Conservation (phyloP, 108 stramenopile genomes). For the Cyclostephanos invisitatus region DNA sequence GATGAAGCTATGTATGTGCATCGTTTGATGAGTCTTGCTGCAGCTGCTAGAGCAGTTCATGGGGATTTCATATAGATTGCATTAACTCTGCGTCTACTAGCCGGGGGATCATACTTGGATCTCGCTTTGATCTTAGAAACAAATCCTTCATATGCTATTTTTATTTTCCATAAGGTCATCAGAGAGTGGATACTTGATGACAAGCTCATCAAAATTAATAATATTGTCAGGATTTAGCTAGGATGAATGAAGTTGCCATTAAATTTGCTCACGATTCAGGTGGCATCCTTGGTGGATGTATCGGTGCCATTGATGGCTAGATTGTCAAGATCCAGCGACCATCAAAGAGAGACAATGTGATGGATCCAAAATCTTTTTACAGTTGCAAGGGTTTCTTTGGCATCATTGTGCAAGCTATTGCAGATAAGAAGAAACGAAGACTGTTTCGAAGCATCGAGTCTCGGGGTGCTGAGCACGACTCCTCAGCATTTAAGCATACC, state of each 20-base stretch:
- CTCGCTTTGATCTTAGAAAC: too few relatives aligned
- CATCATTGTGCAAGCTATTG: slow-evolving; percentile 32
- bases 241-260: slow-evolving; percentile 8
- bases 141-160: too few relatives aligned
- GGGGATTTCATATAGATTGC: too few relatives aligned
- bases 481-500: slow-evolving; percentile 16
- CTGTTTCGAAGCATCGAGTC: slow-evolving; percentile 9
- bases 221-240: background rate
- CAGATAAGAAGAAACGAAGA: slow-evolving; percentile 15
- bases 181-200: slow-evolving; percentile 2
- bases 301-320: slow-evolving; percentile 1
- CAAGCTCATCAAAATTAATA: background rate
- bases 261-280: background rate
- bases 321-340: slow-evolving; percentile 3
- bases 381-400: slow-evolving; percentile 44
- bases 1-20: too few relatives aligned
- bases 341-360: slow-evolving; percentile 8
- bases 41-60: too few relatives aligned
- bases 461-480: slow-evolving; percentile 26
- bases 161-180: background rate
- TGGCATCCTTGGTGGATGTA: slow-evolving; percentile 7
- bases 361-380: slow-evolving; percentile 29
- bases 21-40: too few relatives aligned
- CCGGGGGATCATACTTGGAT: too few relatives aligned
- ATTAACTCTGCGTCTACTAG: too few relatives aligned